A percentile compares a stretch with the other conserved stretches of the same genome.
Evolutionary conservation across 148 eudicot genomes (phyloP).

Genomic region (Chenopodium album): DNA sequence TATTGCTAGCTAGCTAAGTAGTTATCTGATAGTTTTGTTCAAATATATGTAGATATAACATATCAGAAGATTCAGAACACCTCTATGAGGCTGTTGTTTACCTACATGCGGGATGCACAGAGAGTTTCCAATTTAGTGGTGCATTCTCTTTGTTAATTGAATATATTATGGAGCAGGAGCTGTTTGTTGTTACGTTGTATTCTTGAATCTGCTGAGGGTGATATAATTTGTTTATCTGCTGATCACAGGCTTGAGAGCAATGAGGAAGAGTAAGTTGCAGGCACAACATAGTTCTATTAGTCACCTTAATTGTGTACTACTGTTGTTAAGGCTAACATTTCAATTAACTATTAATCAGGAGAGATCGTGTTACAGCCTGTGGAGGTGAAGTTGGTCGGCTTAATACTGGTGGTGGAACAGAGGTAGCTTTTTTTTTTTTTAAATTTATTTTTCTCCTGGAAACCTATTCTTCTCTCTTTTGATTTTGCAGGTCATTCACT

Average conservation of each 20-base stretch:
- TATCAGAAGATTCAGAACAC: slow-evolving; percentile 39
- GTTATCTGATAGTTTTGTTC: not conserved
- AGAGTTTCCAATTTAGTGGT: slow-evolving; percentile 85
- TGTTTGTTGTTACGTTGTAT: slow-evolving; percentile 76
- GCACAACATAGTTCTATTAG: not conserved
- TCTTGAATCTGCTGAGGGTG: slow-evolving; percentile 87
- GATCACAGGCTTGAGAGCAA: slow-evolving; percentile 95
- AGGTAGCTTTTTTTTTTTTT: slow-evolving; percentile 39
- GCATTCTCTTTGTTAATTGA: slow-evolving; percentile 75
- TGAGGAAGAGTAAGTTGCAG: slow-evolving; percentile 68
- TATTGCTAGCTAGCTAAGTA: not conserved
- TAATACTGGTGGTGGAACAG: slow-evolving; percentile 95
- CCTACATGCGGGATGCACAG: slow-evolving; percentile 89
- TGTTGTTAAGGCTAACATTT: slow-evolving; percentile 2
- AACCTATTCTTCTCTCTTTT: not conserved
- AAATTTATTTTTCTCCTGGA: not conserved
- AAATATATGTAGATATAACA: slow-evolving; percentile 41
- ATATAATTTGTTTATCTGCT: slow-evolving; percentile 69
- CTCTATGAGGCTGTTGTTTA: slow-evolving; percentile 69
- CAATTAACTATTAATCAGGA: slow-evolving; percentile 44
- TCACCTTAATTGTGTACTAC: not conserved
- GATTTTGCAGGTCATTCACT: not conserved
- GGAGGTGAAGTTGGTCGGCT: slow-evolving; percentile 99
- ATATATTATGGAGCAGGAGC: slow-evolving; percentile 57
- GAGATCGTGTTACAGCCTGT: slow-evolving; percentile 84